Evolutionary conservation across 106 monocot species (phyloP).

Genomic region (Allium sativum): DNA sequence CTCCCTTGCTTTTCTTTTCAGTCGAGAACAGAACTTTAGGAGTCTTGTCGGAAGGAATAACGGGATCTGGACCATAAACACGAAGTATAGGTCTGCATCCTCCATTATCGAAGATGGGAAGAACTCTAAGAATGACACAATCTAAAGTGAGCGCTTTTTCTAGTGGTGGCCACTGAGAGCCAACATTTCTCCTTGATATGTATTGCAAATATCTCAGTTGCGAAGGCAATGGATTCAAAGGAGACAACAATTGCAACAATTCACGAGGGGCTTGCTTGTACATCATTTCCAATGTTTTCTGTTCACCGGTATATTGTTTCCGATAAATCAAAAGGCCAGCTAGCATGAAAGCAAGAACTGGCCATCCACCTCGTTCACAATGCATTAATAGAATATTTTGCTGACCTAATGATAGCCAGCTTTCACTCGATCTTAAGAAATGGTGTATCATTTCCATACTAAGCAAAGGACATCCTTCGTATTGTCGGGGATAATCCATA

Average conservation of each 20-base stretch:
- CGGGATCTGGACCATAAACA: slow-evolving; percentile 85
- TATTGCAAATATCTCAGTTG: slow-evolving; percentile 88
- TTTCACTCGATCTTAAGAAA: slow-evolving; percentile 81
- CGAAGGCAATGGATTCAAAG: slow-evolving; percentile 81
- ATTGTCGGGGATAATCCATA: slow-evolving; percentile 89
- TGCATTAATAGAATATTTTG: slow-evolving; percentile 78
- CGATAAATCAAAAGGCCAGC: slow-evolving; percentile 75
- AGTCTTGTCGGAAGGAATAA: slow-evolving; percentile 38
- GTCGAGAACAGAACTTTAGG: slow-evolving; percentile 81
- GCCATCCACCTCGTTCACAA: slow-evolving; percentile 91
- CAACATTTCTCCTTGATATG: slow-evolving; percentile 94
- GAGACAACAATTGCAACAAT: slow-evolving; percentile 65
- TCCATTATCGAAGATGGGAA: slow-evolving; percentile 69
- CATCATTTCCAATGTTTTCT: slow-evolving; percentile 86
- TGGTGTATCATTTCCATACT: slow-evolving; percentile 94
- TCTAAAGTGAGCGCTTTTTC: slow-evolving; percentile 89
- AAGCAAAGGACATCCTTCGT: slow-evolving; percentile 83
- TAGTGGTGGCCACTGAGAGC: slow-evolving; percentile 76
- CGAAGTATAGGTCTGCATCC: slow-evolving; percentile 83
- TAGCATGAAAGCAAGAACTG: slow-evolving; percentile 91
- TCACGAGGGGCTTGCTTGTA: slow-evolving; percentile 82
- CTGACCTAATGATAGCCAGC: slow-evolving; percentile 78
- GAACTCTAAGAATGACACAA: slow-evolving; percentile 64
- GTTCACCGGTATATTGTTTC: slow-evolving; percentile 71
- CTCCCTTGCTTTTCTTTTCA: slow-evolving; percentile 59